Conservation (phyloP, 768 basidiomycete genomes). For the Psilocybe subaeruginosa region DNA sequence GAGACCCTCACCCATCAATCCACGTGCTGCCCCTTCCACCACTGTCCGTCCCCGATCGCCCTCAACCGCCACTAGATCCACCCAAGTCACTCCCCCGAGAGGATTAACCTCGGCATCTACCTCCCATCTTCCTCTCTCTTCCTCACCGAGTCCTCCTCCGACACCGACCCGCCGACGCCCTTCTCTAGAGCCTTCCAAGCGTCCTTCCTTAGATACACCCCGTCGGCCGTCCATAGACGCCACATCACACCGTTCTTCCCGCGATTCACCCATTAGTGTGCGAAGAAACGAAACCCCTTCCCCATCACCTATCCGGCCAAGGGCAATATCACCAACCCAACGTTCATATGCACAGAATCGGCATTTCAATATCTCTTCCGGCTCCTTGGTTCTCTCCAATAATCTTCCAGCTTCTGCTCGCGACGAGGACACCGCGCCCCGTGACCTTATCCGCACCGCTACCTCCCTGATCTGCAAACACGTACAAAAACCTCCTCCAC, state of each 20-base stretch:
- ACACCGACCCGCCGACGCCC: constrained; percentile 16
- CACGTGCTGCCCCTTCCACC: constrained; percentile 10
- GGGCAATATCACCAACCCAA: constrained; percentile 50
- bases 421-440: constrained; percentile 6
- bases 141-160: constrained; percentile 17
- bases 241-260: constrained; percentile 29
- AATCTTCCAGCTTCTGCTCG: background rate
- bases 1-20: constrained; percentile 2
- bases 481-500: constrained; percentile 60
- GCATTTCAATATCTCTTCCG: constrained; percentile 61
- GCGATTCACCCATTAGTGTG: constrained; percentile 1
- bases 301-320: constrained; percentile 43
- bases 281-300: constrained; percentile 29
- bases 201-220: constrained; percentile 17
- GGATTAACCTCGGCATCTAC: constrained; percentile 20
- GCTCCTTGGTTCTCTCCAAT: constrained; percentile 44
- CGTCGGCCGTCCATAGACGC: constrained; percentile 41
- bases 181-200: constrained; percentile 7
- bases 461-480: constrained; percentile 68
- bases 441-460: constrained; percentile 71
- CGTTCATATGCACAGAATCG: constrained; percentile 55
- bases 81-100: constrained; percentile 9
- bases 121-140: constrained; percentile 17
- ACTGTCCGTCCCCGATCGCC: constrained; percentile 7
- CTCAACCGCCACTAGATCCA: constrained; percentile 3